Evolutionary conservation across 192 early-diverging fungal species (phyloP).

Genomic region (Gonapodya prolifera): DNA sequence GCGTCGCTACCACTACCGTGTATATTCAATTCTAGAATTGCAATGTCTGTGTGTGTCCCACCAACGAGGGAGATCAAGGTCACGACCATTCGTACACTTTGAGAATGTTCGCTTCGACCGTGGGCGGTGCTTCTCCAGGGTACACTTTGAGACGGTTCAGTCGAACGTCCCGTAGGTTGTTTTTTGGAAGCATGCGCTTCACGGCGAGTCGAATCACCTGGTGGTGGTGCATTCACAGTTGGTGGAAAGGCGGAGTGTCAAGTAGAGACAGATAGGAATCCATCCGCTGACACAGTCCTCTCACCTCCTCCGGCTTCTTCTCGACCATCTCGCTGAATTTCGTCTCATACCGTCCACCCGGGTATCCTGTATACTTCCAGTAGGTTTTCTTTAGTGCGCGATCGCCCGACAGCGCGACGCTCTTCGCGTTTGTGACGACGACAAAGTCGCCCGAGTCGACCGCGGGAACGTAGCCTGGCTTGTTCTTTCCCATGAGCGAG

Average conservation of each 20-base stretch:
- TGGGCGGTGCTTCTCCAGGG: not conserved
- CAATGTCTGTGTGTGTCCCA: not conserved
- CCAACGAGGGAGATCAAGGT: not conserved
- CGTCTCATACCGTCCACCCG: constrained; percentile 73
- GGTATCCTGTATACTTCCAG: constrained; percentile 71
- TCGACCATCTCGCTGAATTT: constrained; percentile 58
- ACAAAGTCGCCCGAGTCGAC: constrained; percentile 94
- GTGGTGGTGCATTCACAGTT: not conserved
- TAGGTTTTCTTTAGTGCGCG: constrained; percentile 80
- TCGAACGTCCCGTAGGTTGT: constrained; percentile 64
- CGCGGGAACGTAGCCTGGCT: constrained; percentile 9
- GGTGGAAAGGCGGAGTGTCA: no score
- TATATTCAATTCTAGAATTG: not conserved
- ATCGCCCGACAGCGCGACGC: constrained; percentile 65
- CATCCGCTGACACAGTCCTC: no score
- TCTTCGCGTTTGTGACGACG: constrained; percentile 82
- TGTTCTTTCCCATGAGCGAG: constrained; percentile 88
- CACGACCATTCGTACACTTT: not conserved
- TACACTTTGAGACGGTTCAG: constrained; percentile 69
- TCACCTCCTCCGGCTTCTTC: constrained; percentile 61
- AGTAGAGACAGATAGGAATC: no score
- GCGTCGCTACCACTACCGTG: not conserved
- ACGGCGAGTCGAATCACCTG: constrained; percentile 68
- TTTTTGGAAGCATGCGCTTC: constrained; percentile 91
- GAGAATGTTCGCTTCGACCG: no score